Evolutionary conservation across 768 basidiomycete species (phyloP).

Genomic region (Termitomyces sp.): DNA sequence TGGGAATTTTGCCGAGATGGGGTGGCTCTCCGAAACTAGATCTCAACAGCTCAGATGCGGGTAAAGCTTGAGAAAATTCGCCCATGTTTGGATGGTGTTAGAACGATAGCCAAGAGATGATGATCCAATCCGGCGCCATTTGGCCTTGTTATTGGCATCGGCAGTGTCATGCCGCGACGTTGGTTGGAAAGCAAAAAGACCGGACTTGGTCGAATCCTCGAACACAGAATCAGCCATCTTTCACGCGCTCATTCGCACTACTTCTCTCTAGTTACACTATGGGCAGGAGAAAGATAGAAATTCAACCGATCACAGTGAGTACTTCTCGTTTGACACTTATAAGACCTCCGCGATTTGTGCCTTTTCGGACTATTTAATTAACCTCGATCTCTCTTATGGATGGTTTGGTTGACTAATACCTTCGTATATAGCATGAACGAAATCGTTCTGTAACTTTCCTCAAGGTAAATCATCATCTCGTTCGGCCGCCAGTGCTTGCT

Average conservation of each 20-base stretch:
- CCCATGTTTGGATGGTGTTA: constrained; percentile 4
- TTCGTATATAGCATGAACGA: constrained; percentile 74
- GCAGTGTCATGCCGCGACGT: constrained; percentile 8
- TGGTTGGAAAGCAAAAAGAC: constrained; percentile 9
- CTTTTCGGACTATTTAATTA: constrained; percentile 15
- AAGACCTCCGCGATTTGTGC: neutral
- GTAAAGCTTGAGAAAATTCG: constrained; percentile 8
- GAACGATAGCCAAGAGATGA: neutral
- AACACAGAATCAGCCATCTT: constrained; percentile 9
- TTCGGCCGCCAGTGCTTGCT: constrained; percentile 35
- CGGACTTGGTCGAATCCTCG: constrained; percentile 2
- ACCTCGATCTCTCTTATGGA: constrained; percentile 1
- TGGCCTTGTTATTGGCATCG: constrained; percentile 12
- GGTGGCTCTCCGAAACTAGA: constrained; percentile 5
- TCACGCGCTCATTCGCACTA: constrained; percentile 2
- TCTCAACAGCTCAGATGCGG: constrained; percentile 11
- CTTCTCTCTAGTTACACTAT: constrained; percentile 21
- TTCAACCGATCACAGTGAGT: constrained; percentile 73
- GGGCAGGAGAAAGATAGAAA: constrained; percentile 80
- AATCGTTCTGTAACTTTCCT: constrained; percentile 90
- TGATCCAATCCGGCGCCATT: constrained; percentile 12
- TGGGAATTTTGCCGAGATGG: neutral
- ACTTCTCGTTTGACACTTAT: constrained; percentile 1
- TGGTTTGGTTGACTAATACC: constrained; percentile 6
- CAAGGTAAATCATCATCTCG: constrained; percentile 49